phyloP scores from a whole-genome alignment of 2,329 filamentous ascomycete species.

The Ambrosiella xylebori region DNA sequence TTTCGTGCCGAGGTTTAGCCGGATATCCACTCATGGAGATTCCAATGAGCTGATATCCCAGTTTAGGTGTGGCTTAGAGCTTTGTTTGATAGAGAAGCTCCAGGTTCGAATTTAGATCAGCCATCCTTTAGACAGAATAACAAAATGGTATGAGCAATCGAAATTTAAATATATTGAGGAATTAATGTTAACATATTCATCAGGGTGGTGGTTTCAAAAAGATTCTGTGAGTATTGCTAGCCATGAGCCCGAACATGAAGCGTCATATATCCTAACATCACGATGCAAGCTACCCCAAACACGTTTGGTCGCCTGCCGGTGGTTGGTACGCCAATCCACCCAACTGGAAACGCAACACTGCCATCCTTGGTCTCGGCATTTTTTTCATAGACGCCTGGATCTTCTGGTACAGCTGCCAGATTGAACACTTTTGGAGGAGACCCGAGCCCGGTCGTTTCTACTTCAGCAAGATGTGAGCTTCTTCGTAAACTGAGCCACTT shows the following conservation, averaged over 20 bases:
- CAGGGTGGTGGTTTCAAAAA: constrained; percentile 10
- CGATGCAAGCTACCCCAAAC: constrained; percentile 71
- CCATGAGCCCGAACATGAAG: neutral
- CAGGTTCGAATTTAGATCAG: neutral
- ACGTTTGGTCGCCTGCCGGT: constrained; percentile 97
- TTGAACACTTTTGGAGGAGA: constrained; percentile 57
- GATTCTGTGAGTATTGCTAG: constrained; percentile 10
- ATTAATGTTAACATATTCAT: neutral
- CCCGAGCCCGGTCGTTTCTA: constrained; percentile 64
- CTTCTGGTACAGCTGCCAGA: constrained; percentile 57
- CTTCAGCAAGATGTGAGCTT: constrained; percentile 66
- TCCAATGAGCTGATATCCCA: constrained; percentile 1
- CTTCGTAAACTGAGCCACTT: neutral
- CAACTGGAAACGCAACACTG: constrained; percentile 92
- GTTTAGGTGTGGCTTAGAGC: neutral
- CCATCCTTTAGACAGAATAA: neutral
- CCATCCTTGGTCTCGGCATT: constrained; percentile 52
- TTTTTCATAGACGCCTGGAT: constrained; percentile 49
- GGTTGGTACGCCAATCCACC: constrained; percentile 91
- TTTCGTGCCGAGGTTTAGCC: constrained; percentile 2
- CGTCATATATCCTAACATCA: constrained; percentile 9
- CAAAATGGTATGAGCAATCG: neutral
- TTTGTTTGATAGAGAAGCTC: neutral
- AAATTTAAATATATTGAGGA: neutral
- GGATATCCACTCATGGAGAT: constrained; percentile 1